Percentiles rank a stretch among this genome's conserved stretches.
Conservation (phyloP, 352 stramenopile species). For the Phytophthora litchii region DNA sequence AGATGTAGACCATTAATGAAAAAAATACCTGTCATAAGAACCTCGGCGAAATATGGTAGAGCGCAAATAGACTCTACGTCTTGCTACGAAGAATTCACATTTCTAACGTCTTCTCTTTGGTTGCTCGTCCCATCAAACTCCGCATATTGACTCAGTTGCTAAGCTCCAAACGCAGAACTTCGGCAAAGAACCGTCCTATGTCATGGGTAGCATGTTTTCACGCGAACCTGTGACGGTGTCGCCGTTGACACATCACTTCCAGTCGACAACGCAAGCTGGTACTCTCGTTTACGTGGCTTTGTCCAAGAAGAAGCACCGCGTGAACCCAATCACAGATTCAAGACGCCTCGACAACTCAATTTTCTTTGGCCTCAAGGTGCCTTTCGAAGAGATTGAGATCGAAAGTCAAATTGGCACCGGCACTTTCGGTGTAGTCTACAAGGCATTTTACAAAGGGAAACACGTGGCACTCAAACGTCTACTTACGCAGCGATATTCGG, state of each 20-base stretch:
- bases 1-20: too few species aligned
- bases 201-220: constrained; percentile 61
- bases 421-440: constrained; percentile 85
- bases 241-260: constrained; percentile 66
- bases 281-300: constrained; percentile 76
- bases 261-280: constrained; percentile 63
- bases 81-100: neutral
- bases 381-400: constrained; percentile 69
- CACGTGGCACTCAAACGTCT: constrained; percentile 74
- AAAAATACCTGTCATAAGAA: too few species aligned
- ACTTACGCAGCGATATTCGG: constrained; percentile 55
- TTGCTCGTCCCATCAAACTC: too few species aligned
- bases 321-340: constrained; percentile 64
- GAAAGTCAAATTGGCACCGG: constrained; percentile 70
- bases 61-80: constrained; percentile 11
- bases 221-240: constrained; percentile 63
- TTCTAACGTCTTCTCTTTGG: neutral
- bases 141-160: neutral
- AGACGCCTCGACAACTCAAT: constrained; percentile 56
- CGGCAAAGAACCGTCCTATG: constrained; percentile 12
- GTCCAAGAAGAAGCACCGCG: constrained; percentile 67
- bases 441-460: constrained; percentile 77
- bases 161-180: neutral
- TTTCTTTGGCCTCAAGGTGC: constrained; percentile 75
- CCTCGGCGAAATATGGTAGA: constrained; percentile 10